A percentile compares a stretch with the other conserved stretches of the same genome.
Evolutionary conservation across 768 basidiomycete genomes (phyloP).

Genomic region (Candolleomyces eurysporus): DNA sequence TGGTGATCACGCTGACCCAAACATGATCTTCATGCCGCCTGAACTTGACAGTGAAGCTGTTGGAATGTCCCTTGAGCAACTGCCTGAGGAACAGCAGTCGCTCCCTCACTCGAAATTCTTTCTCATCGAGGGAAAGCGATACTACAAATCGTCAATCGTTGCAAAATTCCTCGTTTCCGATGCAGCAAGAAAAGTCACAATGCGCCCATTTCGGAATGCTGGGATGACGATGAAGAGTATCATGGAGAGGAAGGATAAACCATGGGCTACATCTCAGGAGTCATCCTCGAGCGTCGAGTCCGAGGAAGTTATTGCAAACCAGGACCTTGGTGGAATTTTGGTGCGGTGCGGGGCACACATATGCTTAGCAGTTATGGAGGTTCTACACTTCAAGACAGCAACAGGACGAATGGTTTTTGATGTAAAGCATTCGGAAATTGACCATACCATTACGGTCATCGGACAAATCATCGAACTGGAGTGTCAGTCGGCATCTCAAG

Average conservation of each 20-base stretch:
- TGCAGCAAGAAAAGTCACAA: not conserved
- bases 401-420: not conserved
- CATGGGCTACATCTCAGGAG: too few species aligned
- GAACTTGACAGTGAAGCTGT: not conserved
- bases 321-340: conserved; percentile 13
- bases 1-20: not conserved
- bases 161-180: not conserved
- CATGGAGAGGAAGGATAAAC: not conserved
- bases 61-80: too few species aligned
- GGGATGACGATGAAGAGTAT: conserved; percentile 6
- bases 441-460: not conserved
- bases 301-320: not conserved
- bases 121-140: not conserved
- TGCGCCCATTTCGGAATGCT: conserved; percentile 8
- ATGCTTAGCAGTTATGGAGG: conserved; percentile 11
- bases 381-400: conserved; percentile 5
- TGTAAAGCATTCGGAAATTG: conserved; percentile 1
- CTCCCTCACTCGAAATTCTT: not conserved
- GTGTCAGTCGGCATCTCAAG: not conserved
- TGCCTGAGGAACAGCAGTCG: not conserved
- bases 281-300: too few species aligned
- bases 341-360: not conserved
- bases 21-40: not conserved
- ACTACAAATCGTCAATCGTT: conserved; percentile 1
- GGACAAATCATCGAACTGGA: conserved; percentile 5